phyloP scores from a whole-genome alignment of 1,139 yeast species.

The Pichiaceae sp. region DNA sequence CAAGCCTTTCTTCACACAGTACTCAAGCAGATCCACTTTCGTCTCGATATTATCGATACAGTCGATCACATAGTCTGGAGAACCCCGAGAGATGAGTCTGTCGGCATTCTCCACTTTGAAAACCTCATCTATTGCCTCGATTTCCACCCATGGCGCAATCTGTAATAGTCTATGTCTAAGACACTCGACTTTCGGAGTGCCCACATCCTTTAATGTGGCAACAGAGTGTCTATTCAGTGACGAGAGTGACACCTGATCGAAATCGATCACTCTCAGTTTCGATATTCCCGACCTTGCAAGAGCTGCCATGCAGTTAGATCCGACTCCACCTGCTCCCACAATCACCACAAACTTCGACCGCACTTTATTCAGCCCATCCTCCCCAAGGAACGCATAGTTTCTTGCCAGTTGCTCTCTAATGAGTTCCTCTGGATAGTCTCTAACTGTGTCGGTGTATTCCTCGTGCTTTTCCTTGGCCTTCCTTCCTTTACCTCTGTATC shows the following conservation, averaged over 20 bases:
- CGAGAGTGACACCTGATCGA: conserved; percentile 89
- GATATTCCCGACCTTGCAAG: conserved; percentile 85
- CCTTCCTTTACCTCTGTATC: not conserved
- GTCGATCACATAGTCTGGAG: conserved; percentile 73
- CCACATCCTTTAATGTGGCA: conserved; percentile 83
- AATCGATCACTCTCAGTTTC: conserved; percentile 72
- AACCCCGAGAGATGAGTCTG: conserved; percentile 43
- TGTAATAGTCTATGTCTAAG: conserved; percentile 52
- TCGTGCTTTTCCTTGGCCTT: conserved; percentile 1
- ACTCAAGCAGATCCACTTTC: conserved; percentile 78
- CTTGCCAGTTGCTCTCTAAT: conserved; percentile 88
- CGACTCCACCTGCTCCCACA: conserved; percentile 99
- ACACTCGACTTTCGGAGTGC: conserved; percentile 79
- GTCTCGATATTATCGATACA: conserved; percentile 96
- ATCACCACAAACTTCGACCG: conserved; percentile 71
- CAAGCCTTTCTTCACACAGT: conserved; percentile 50
- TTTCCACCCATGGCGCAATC: conserved; percentile 86
- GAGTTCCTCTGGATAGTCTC: conserved; percentile 56
- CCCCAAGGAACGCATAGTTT: conserved; percentile 84
- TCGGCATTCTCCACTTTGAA: conserved; percentile 67
- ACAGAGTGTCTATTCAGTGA: conserved; percentile 92
- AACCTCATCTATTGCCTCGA: conserved; percentile 68
- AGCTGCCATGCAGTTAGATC: conserved; percentile 95
- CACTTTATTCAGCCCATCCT: conserved; percentile 71
- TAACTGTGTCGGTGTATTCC: conserved; percentile 6